A percentile compares a stretch with the other conserved stretches of the same genome.
These are phyloP conservation scores for Vaccinium vitisidaea DNA, from an alignment of 148 eudicot genomes.

Conservation along the genomic window DNA sequence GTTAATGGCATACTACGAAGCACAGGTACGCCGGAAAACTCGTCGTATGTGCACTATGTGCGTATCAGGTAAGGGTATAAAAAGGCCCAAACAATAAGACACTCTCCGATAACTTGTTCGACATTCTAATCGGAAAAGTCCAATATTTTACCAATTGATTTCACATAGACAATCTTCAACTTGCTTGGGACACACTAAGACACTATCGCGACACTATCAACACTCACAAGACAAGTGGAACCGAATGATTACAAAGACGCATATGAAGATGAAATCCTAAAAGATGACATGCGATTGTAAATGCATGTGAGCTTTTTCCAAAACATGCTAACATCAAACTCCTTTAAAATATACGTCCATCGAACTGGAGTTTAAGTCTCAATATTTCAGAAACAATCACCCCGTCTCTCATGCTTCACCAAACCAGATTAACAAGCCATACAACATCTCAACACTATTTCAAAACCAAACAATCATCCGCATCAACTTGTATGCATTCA, in stretches of 20 bases:
- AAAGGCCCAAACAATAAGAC: background rate
- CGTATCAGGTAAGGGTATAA: too few species aligned
- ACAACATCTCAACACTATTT: background rate
- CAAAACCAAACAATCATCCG: conserved; percentile 17
- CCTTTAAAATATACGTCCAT: background rate
- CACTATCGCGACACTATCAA: background rate
- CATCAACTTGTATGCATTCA: too few species aligned
- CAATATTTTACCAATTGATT: background rate
- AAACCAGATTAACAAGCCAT: too few species aligned
- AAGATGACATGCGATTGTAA: background rate
- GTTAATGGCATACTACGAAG: too few species aligned
- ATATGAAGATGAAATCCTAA: background rate
- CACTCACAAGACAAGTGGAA: background rate
- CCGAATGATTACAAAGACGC: background rate
- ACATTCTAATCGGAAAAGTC: background rate
- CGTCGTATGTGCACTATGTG: too few species aligned
- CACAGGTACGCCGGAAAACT: too few species aligned
- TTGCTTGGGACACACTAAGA: background rate
- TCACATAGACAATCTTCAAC: background rate
- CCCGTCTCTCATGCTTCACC: conserved; percentile 10
- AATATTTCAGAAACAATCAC: conserved; percentile 17
- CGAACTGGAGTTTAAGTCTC: background rate
- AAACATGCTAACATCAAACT: background rate
- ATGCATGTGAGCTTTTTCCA: background rate
- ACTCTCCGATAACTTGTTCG: background rate